phyloP scores from a whole-genome alignment of 2,329 filamentous ascomycete species.

The Didymella glomerata region DNA sequence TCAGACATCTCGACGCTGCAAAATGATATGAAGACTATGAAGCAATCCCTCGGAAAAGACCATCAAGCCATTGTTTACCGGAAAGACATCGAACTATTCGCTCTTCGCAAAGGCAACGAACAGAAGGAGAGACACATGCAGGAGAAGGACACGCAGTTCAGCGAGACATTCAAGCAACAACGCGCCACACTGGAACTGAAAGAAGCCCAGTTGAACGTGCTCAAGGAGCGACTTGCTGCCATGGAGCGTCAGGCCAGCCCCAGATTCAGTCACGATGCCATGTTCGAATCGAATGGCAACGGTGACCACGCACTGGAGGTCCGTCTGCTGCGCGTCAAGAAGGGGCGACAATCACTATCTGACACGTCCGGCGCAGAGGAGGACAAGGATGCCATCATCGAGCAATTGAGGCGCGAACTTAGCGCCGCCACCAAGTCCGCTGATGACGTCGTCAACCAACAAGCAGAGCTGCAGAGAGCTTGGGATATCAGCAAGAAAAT shows the following conservation, averaged over 20 bases:
- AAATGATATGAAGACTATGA: constrained; percentile 45
- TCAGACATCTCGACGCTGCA: constrained; percentile 41
- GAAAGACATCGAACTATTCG: constrained; percentile 51
- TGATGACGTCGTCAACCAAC: constrained; percentile 38
- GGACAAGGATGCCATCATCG: constrained; percentile 40
- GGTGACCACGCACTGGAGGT: constrained; percentile 46
- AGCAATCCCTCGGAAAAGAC: constrained; percentile 41
- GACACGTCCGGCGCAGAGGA: constrained; percentile 34
- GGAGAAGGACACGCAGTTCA: constrained; percentile 40
- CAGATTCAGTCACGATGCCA: constrained; percentile 22
- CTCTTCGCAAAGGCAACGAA: constrained; percentile 47
- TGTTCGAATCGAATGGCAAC: constrained; percentile 22
- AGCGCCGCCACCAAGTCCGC: constrained; percentile 27
- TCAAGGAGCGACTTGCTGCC: constrained; percentile 42
- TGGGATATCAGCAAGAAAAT: constrained; percentile 45
- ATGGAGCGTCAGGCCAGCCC: constrained; percentile 36
- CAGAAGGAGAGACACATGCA: constrained; percentile 46
- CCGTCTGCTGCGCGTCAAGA: constrained; percentile 41
- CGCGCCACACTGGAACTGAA: constrained; percentile 42
- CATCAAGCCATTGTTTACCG: constrained; percentile 48
- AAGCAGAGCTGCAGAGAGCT: constrained; percentile 44
- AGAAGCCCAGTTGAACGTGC: constrained; percentile 39
- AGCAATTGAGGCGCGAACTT: constrained; percentile 41
- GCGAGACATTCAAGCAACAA: constrained; percentile 39
- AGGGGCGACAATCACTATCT: constrained; percentile 33